Conservation (phyloP, 2,329 filamentous ascomycete species). For the Cordyceps cateniannulata region DNA sequence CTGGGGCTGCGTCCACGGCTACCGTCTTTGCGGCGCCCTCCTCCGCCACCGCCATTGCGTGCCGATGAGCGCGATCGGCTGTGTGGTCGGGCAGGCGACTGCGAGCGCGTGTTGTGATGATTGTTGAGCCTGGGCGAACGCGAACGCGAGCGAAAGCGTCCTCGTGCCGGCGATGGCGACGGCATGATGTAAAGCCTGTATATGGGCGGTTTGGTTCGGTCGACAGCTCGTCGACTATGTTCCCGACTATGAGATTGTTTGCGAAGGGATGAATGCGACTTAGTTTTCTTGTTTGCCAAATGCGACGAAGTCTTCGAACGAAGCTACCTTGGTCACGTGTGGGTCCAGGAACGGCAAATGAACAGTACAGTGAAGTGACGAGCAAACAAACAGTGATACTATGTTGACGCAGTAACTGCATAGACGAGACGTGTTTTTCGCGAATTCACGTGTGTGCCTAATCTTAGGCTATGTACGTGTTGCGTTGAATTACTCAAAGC, state of each 20-base stretch:
- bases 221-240: neutral
- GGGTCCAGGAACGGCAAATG: neutral
- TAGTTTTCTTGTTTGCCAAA: neutral
- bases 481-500: too few species aligned
- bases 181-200: neutral
- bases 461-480: too few species aligned
- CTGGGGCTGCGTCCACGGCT: constrained; percentile 23
- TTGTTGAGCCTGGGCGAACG: constrained; percentile 20
- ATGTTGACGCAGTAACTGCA: constrained; percentile 16
- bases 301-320: neutral
- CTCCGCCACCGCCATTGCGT: neutral
- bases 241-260: neutral
- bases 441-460: too few species aligned
- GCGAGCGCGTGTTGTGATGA: constrained; percentile 8
- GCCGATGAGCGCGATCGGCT: constrained; percentile 4
- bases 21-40: neutral
- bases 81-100: constrained; percentile 24
- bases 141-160: constrained; percentile 27
- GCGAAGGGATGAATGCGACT: neutral
- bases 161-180: constrained; percentile 24
- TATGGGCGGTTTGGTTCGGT: neutral
- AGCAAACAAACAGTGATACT: constrained; percentile 25
- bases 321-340: constrained; percentile 12
- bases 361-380: neutral
- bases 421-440: neutral